These are phyloP conservation scores for Xylaria multiplex DNA, from an alignment of 2,329 filamentous ascomycete genomes.

Conservation along the genomic window DNA sequence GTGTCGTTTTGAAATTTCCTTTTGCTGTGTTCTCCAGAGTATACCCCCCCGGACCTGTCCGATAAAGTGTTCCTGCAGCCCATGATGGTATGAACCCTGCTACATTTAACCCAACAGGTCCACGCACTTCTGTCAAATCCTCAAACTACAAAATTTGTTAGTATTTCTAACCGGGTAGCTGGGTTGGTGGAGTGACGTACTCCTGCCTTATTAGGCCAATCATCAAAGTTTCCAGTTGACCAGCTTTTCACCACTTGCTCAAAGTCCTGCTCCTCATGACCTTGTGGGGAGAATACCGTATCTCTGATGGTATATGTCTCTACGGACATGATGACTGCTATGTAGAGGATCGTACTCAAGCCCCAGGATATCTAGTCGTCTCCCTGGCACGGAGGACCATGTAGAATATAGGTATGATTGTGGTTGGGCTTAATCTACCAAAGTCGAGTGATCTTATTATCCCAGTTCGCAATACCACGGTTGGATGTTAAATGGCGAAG, in stretches of 20 bases:
- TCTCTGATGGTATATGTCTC: not conserved
- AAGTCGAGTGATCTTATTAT: not conserved
- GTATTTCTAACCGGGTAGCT: slow-evolving; percentile 4
- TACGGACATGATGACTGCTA: slow-evolving; percentile 3
- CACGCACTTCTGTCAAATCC: slow-evolving; percentile 70
- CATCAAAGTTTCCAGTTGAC: slow-evolving; percentile 44
- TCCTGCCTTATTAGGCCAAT: slow-evolving; percentile 63
- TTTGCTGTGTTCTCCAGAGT: slow-evolving; percentile 66
- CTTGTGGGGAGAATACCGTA: not conserved
- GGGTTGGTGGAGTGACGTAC: slow-evolving; percentile 49
- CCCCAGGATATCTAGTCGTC: not conserved
- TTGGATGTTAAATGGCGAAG: too few species aligned
- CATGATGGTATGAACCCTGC: slow-evolving; percentile 75
- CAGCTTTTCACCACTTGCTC: slow-evolving; percentile 39
- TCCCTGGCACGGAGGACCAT: not conserved
- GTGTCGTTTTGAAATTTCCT: slow-evolving; percentile 70
- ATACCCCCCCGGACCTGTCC: slow-evolving; percentile 77
- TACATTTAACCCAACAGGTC: slow-evolving; percentile 71
- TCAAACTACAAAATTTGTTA: slow-evolving; percentile 65
- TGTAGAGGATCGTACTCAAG: not conserved
- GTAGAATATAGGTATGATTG: not conserved
- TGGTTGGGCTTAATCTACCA: not conserved
- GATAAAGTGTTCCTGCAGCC: slow-evolving; percentile 76
- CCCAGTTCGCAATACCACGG: not conserved
- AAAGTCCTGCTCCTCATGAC: slow-evolving; percentile 41